A percentile compares a stretch with the other conserved stretches of the same genome.
These are phyloP conservation scores for Leucosporidium creatinivorum DNA, from an alignment of 768 basidiomycete genomes.

Conservation along the genomic window DNA sequence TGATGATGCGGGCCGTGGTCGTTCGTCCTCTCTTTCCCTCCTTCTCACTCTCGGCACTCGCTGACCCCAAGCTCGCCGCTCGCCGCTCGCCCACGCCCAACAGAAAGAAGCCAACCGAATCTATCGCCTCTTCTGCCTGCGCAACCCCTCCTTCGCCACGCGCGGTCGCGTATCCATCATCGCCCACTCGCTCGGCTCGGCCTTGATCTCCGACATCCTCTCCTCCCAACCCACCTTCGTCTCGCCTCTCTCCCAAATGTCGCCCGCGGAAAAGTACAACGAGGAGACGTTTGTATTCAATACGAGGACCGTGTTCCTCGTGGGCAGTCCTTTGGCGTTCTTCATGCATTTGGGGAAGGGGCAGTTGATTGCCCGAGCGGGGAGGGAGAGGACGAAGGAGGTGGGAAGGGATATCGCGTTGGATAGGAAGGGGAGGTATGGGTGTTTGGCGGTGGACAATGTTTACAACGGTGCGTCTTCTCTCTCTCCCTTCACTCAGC, in stretches of 20 bases:
- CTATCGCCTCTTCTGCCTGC: constrained; percentile 33
- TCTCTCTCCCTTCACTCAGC: not conserved
- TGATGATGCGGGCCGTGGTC: constrained; percentile 34
- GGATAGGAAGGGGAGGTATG: constrained; percentile 32
- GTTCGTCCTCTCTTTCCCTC: not conserved
- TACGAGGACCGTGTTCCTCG: constrained; percentile 29
- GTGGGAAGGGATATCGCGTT: constrained; percentile 30
- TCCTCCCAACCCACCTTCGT: constrained; percentile 32
- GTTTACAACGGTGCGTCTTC: constrained; percentile 17
- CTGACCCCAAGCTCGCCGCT: not conserved
- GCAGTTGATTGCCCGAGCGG: constrained; percentile 34
- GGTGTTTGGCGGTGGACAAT: constrained; percentile 23
- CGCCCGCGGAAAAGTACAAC: not conserved
- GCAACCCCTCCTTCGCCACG: constrained; percentile 33
- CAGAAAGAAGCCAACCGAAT: constrained; percentile 35
- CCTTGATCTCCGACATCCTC: constrained; percentile 35
- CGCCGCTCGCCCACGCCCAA: too few relatives aligned
- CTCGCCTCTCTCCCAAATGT: not conserved
- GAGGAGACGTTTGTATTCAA: constrained; percentile 31
- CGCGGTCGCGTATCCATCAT: constrained; percentile 36
- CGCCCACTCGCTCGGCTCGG: constrained; percentile 32
- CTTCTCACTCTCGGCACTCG: not conserved
- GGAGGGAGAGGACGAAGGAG: constrained; percentile 27
- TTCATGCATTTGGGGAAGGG: constrained; percentile 35
- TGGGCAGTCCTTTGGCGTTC: constrained; percentile 33